These are phyloP conservation scores for Thielaviopsis ethacetica DNA, from an alignment of 2,329 filamentous ascomycete genomes.

Conservation along the genomic window DNA sequence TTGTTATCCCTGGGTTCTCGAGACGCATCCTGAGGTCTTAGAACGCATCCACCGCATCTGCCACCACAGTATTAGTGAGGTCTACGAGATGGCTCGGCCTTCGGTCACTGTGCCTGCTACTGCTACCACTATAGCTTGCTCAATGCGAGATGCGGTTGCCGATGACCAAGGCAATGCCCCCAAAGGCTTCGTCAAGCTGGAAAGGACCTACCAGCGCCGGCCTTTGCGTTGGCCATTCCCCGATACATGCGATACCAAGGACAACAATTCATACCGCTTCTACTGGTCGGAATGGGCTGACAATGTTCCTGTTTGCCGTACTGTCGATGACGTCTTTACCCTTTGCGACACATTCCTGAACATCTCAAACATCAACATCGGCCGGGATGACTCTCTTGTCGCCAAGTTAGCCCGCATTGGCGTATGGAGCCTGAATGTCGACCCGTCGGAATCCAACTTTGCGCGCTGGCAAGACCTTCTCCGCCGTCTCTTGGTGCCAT, in stretches of 20 bases:
- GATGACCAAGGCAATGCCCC: conserved; percentile 50
- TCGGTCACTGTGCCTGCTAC: background rate
- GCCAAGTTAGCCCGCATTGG: conserved; percentile 79
- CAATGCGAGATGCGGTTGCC: conserved; percentile 19
- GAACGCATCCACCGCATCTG: conserved; percentile 72
- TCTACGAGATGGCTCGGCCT: conserved; percentile 27
- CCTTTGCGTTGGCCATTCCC: conserved; percentile 70
- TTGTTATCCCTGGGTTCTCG: conserved; percentile 81
- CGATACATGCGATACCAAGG: conserved; percentile 59
- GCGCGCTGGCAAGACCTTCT: conserved; percentile 73
- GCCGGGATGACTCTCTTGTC: conserved; percentile 61
- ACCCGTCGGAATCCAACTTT: conserved; percentile 53
- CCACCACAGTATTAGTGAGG: conserved; percentile 63
- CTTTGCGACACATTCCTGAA: conserved; percentile 75
- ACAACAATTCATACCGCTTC: conserved; percentile 70
- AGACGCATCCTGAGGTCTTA: conserved; percentile 67
- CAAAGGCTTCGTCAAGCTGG: conserved; percentile 52
- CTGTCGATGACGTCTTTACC: conserved; percentile 75
- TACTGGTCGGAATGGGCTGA: conserved; percentile 98
- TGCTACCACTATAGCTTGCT: background rate
- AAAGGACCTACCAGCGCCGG: conserved; percentile 43
- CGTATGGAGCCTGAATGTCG: conserved; percentile 52
- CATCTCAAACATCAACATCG: conserved; percentile 75
- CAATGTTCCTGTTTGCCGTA: conserved; percentile 81
- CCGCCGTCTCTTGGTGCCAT: conserved; percentile 69